Conservation (phyloP, 441 rosid genomes). For the Viola pubescens region DNA sequence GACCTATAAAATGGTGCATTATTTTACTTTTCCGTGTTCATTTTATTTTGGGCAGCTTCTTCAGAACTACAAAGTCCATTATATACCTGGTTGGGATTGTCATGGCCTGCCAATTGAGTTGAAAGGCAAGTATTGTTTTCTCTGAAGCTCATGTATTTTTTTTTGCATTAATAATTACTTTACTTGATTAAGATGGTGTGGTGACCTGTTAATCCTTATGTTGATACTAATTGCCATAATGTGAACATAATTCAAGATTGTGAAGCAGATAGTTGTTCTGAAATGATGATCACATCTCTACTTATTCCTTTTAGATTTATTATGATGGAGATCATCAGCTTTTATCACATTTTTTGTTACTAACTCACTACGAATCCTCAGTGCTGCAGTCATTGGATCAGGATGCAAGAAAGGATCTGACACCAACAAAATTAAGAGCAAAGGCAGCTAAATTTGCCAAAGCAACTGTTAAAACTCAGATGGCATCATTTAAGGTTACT, state of each 20-base stretch:
- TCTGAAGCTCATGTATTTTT: not conserved
- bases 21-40: not conserved
- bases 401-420: constrained; percentile 76
- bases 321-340: too few relatives aligned
- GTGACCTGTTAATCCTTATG: not conserved
- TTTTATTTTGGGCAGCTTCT: constrained; percentile 52
- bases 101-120: constrained; percentile 97
- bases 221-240: not conserved
- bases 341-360: too few relatives aligned
- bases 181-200: not conserved
- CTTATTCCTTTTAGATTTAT: too few relatives aligned
- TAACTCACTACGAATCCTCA: constrained; percentile 18
- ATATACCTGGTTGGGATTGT: constrained; percentile 97
- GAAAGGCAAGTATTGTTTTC: constrained; percentile 57
- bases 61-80: constrained; percentile 79
- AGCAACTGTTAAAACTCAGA: constrained; percentile 90
- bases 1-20: not conserved
- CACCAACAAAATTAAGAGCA: constrained; percentile 76
- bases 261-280: not conserved
- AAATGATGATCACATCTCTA: not conserved
- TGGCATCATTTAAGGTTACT: constrained; percentile 88
- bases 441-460: constrained; percentile 93
- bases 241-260: not conserved
- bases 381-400: constrained; percentile 91
- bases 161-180: not conserved